Base-by-base conservation (phyloP, 2,329 filamentous ascomycete genomes). In the Aureobasidium zeae region DNA sequence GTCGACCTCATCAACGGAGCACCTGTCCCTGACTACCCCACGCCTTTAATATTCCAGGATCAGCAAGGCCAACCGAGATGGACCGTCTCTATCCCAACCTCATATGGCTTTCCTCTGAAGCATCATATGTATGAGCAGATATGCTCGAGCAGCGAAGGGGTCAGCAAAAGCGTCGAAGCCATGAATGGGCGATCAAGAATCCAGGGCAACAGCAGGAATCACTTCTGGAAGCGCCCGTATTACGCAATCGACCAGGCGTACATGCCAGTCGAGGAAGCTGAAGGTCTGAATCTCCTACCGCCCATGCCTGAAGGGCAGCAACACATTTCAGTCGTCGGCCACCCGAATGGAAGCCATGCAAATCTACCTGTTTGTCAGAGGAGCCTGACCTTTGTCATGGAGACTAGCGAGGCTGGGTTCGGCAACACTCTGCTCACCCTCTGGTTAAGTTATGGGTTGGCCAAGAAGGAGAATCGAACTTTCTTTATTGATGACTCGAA, bases 401-500 rank as follows among this genome's bases (percentile, higher is more conserved):
- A 89, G 57, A 72, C 78, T 6, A 63, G 73, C 3, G 79, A 89
- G 54, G 83, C 84, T 2, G 86, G 86, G 2, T 68, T 94, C 8
- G 86, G 86, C 5, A 79, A 77, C 51, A 78, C 81, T 1, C 63
- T 94, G 47, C 79, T 93, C 73, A 74, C 80, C 56, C 59, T 94
- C 45, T 94, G 86, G 86, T 81, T 82, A 54, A 81, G 85, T 19
- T 93, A 91, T 57, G 84, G 84, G 3, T 65, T 93, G 43, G 85
- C 86, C 2, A 71, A 81, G 57, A 74, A 79, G 47, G 83, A 93
- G 58, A 76, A 75, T 11, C 71, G 86, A 17, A 71, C 77, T 1
- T 93, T 94, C 62, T 93, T 94, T 64, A 70, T 94, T 49, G 85
- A 93, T 54, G 86, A 94, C 62, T 77, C 81, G 5, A 73, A 81